Evolutionary conservation across 495 filamentous ascomycete species (phyloP).

Genomic region (Lasiosphaeria ovina): DNA sequence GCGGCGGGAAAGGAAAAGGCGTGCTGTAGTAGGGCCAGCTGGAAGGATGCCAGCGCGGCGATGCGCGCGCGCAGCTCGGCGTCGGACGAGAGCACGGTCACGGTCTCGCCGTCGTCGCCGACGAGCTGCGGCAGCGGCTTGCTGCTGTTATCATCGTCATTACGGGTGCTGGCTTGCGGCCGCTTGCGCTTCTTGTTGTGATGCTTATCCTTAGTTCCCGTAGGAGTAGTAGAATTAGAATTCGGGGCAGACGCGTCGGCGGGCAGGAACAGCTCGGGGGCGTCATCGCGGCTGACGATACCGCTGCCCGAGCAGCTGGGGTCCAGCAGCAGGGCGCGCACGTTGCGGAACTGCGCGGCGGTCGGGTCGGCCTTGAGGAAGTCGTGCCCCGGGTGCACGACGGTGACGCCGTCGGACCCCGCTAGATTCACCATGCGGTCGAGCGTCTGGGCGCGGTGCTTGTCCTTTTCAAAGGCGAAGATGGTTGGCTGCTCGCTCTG

Average conservation of each 20-base stretch:
- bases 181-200: not conserved
- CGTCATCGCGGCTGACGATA: constrained; percentile 82
- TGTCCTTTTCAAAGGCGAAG: constrained; percentile 70
- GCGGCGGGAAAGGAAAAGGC: constrained; percentile 82
- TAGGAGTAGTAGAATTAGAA: not conserved
- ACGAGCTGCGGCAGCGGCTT: constrained; percentile 35
- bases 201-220: not conserved
- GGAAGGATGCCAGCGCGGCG: constrained; percentile 68
- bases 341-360: constrained; percentile 48
- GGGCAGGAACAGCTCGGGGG: constrained; percentile 57
- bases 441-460: constrained; percentile 63
- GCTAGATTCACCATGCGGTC: constrained; percentile 79
- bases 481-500: constrained; percentile 31
- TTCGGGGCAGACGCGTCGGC: constrained; percentile 39
- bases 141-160: constrained; percentile 29
- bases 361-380: constrained; percentile 72
- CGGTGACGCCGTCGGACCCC: constrained; percentile 61
- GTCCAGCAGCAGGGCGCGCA: constrained; percentile 78
- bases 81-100: constrained; percentile 40
- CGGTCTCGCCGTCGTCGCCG: constrained; percentile 49
- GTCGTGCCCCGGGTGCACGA: constrained; percentile 68
- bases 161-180: too few relatives aligned
- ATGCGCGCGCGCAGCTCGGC: constrained; percentile 56
- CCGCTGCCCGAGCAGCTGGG: constrained; percentile 94
- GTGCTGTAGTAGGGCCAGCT: constrained; percentile 73